phyloP scores from a whole-genome alignment of 306 rosid species.

The Rosa chinensis region DNA sequence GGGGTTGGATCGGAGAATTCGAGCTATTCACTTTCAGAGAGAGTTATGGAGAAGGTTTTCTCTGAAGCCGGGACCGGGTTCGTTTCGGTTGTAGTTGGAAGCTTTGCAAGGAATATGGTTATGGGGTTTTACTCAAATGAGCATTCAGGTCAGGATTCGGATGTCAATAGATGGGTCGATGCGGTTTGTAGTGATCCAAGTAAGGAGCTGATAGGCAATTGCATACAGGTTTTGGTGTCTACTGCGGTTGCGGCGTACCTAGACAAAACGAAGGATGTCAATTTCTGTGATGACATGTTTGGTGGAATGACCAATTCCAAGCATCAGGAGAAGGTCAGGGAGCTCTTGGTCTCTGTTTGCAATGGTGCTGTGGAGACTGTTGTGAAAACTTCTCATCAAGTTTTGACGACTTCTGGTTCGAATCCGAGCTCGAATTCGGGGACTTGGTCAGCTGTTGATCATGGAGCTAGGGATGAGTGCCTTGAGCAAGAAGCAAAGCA shows the following conservation, averaged over 20 bases:
- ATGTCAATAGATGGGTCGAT: slow-evolving; percentile 52
- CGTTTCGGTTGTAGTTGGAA: slow-evolving; percentile 83
- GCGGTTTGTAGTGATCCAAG: slow-evolving; percentile 51
- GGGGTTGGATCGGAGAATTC: slow-evolving; percentile 25
- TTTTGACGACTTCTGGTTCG: slow-evolving; percentile 44
- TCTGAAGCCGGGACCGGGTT: slow-evolving; percentile 85
- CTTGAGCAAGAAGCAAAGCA: slow-evolving; percentile 38
- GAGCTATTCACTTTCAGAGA: slow-evolving; percentile 33
- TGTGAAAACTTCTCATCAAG: slow-evolving; percentile 79
- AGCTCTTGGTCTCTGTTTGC: slow-evolving; percentile 60
- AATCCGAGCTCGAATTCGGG: slow-evolving; percentile 24
- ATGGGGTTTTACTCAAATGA: slow-evolving; percentile 46
- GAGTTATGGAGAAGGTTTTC: slow-evolving; percentile 52
- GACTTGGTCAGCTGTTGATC: slow-evolving; percentile 31
- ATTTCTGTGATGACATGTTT: slow-evolving; percentile 67
- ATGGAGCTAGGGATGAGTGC: slow-evolving; percentile 20
- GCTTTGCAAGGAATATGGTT: slow-evolving; percentile 86
- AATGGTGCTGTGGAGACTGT: slow-evolving; percentile 89
- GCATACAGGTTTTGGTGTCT: slow-evolving; percentile 69
- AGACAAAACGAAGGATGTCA: slow-evolving; percentile 79
- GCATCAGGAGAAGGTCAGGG: slow-evolving; percentile 61
- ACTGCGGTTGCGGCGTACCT: slow-evolving; percentile 84
- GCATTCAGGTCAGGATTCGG: slow-evolving; percentile 28
- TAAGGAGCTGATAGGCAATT: slow-evolving; percentile 52
- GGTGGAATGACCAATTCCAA: slow-evolving; percentile 76